These are phyloP conservation scores for Thielaviopsis euricoi DNA, from an alignment of 2,329 filamentous ascomycete species.

Conservation along the genomic window DNA sequence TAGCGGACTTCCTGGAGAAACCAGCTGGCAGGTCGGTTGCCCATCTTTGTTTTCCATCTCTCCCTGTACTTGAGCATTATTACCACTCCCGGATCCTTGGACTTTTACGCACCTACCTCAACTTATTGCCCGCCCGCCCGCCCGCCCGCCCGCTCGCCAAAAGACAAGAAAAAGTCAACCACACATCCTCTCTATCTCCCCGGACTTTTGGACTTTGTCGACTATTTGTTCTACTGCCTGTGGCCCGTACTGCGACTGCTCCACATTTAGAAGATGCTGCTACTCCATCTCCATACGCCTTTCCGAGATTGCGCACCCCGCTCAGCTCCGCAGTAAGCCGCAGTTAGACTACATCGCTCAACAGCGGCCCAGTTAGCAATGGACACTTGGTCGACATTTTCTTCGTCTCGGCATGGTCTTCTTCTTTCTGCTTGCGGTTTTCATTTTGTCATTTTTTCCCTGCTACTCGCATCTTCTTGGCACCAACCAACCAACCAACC, in stretches of 20 bases:
- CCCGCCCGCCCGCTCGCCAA: no score
- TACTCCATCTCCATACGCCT: neutral
- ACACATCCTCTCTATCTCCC: neutral
- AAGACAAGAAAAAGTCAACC: neutral
- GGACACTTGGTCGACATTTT: neutral
- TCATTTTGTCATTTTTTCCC: neutral
- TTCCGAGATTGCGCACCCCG: neutral
- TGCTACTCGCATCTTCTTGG: neutral
- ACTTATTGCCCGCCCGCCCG: neutral
- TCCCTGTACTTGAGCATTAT: neutral
- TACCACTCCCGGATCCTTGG: neutral
- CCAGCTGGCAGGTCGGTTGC: conserved; percentile 99
- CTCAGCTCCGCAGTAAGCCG: neutral
- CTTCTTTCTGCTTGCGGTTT: neutral
- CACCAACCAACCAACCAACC: neutral
- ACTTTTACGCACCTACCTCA: neutral
- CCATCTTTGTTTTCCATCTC: conserved; percentile 22
- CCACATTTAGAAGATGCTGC: neutral
- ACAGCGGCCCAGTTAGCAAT: neutral
- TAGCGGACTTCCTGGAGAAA: conserved; percentile 89
- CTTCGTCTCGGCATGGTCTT: neutral
- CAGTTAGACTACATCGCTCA: neutral
- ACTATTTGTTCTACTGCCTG: neutral
- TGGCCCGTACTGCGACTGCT: neutral
- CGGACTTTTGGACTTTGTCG: neutral